Evolutionary conservation across 1,284 basidiomycete species (phyloP).

Genomic region (Ganoderma resinaceum): DNA sequence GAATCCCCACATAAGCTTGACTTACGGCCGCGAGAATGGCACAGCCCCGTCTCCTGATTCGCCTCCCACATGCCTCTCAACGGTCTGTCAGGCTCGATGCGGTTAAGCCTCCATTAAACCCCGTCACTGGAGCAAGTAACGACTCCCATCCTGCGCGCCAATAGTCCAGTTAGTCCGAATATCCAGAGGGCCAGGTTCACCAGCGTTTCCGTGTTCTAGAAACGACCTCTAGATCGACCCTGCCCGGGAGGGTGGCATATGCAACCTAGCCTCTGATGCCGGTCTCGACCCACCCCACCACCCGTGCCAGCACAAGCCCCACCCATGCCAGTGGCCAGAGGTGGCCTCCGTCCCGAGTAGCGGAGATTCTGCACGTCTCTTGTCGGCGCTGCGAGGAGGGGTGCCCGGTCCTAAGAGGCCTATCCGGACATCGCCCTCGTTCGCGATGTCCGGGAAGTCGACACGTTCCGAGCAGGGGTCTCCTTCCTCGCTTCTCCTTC

Average conservation of each 20-base stretch:
- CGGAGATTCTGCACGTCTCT: not conserved
- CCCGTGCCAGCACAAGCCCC: not conserved
- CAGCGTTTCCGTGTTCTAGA: conserved; percentile 7
- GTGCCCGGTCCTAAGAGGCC: conserved; percentile 11
- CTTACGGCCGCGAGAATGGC: not conserved
- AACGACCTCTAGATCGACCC: conserved; percentile 2
- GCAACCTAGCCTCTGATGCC: not conserved
- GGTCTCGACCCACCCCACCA: not conserved
- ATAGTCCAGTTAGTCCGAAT: not conserved
- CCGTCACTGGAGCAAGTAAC: not conserved
- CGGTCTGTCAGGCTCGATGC: conserved; percentile 10
- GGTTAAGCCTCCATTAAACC: conserved; percentile 5
- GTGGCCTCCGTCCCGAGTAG: conserved; percentile 9
- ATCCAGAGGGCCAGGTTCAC: not conserved
- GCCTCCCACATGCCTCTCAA: not conserved
- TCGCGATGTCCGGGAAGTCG: conserved; percentile 11
- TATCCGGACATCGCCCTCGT: conserved; percentile 22
- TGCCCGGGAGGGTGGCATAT: not conserved
- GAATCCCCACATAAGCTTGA: not conserved
- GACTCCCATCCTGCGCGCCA: not conserved
- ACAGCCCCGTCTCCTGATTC: conserved; percentile 11
- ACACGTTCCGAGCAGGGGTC: conserved; percentile 14
- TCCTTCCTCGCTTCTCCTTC: conserved; percentile 8
- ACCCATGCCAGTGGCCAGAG: too few species aligned
- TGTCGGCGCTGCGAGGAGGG: not conserved